These are phyloP conservation scores for Saccharum spontaneum DNA, from an alignment of 176 grass and related monocot species.

Conservation along the genomic window DNA sequence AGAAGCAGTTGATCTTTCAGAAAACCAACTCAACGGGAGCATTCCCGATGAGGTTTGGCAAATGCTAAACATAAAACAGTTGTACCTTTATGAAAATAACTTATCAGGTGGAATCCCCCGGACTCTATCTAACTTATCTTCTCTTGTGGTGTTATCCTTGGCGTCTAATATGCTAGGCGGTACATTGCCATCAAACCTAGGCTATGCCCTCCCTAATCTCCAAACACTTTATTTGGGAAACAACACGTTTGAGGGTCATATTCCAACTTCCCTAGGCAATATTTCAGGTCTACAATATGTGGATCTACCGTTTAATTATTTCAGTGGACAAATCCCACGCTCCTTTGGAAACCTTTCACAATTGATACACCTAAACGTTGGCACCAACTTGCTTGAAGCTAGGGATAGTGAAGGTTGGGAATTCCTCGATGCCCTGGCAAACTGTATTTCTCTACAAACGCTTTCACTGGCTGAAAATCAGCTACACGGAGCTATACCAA, in stretches of 20 bases:
- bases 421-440: conserved; percentile 25
- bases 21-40: too few species aligned
- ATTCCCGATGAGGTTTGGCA: not conserved
- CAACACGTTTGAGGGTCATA: conserved; percentile 5
- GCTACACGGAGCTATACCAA: not conserved
- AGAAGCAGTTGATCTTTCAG: too few species aligned
- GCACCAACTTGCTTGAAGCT: conserved; percentile 38
- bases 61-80: not conserved
- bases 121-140: not conserved
- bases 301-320: too few species aligned
- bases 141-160: not conserved
- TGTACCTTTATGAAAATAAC: too few species aligned
- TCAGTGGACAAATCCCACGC: not conserved
- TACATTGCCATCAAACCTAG: too few species aligned
- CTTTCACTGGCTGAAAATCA: conserved; percentile 21
- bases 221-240: not conserved
- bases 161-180: too few species aligned
- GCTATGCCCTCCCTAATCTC: not conserved
- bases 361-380: too few species aligned
- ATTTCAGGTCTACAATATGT: too few species aligned
- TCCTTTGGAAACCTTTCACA: conserved; percentile 8
- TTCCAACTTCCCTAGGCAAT: conserved; percentile 24
- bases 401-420: conserved; percentile 4
- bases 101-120: not conserved
- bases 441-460: not conserved